Base-by-base conservation (phyloP, 148 eudicot genomes). In the Fallopia convolvulus region DNA sequence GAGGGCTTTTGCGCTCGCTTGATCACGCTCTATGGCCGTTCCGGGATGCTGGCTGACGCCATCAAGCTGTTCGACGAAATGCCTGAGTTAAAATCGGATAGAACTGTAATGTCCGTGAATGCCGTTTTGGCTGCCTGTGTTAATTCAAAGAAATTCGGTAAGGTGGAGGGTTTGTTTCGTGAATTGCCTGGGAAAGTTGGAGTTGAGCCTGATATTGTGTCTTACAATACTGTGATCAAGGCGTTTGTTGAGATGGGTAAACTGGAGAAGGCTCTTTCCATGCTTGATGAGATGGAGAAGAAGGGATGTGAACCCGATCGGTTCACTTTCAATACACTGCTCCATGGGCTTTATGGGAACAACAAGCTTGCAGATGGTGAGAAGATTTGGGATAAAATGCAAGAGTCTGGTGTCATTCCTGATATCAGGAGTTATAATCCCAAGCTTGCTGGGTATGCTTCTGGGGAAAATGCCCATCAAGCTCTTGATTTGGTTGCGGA, bases 11-110 rank as follows among this genome's bases (percentile, higher is more conserved):
- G 78, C 4, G 83, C 74, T 40, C 83, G 90, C 3, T 71, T 93
- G 8, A 89, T 93, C 1, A 18, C 75, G 0, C 70, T 91, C 10
- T 93, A 93, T 60, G 96, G 98, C 7, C 85, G 83, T 79, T 78
- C 84, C 0, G 84, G 89, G 5, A 89, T 93, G 96, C 81, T 88
- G 70, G 85, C 85, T 20, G 85, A 86, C 55, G 96, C 96, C 18
- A 63, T 23, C 33, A 82, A 89, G 80, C 72, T 91, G 86, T 90
- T 89, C 80, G 93, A 91, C 30, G 91, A 89, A 89, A 91, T 91
- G 96, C 84, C 88, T 48, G 71, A 85, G 15, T 66, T 71, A 13
- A 83, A 84, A 1, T 85, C 86, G 47, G 72, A 60, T 3, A 82
- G 89, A 6, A 84, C 92, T 47, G 87, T 88, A 0, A 72, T 58